Evolutionary conservation across 805 yeast species (phyloP).

Genomic region (Wickerhamia fluorescens): DNA sequence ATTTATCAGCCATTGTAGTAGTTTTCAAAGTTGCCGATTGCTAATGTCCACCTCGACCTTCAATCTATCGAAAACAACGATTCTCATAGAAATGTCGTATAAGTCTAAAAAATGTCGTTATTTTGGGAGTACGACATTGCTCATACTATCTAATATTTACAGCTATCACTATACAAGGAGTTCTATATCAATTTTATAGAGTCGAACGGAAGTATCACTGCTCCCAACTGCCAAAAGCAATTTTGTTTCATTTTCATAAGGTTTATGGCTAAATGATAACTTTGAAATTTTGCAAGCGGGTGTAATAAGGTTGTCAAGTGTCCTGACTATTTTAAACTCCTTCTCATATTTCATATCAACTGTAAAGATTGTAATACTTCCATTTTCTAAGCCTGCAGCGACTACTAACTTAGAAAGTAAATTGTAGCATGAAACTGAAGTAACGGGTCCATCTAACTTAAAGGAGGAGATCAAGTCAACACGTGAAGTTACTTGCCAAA

Average conservation of each 20-base stretch:
- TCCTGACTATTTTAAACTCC: conserved; percentile 14
- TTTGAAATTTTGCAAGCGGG: conserved; percentile 62
- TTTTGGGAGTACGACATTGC: too few relatives aligned
- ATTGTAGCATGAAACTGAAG: conserved; percentile 53
- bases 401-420: conserved; percentile 30
- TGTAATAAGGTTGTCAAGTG: conserved; percentile 32
- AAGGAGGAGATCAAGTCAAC: conserved; percentile 26
- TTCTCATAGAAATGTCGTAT: too few relatives aligned
- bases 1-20: conserved; percentile 59
- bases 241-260: conserved; percentile 12
- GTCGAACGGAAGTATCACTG: conserved; percentile 55
- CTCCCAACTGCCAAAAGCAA: conserved; percentile 54
- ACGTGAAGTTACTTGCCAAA: conserved; percentile 61
- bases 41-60: neutral
- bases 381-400: conserved; percentile 68
- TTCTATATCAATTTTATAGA: too few relatives aligned
- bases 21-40: conserved; percentile 1
- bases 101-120: too few relatives aligned
- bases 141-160: too few relatives aligned
- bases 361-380: conserved; percentile 43
- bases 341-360: conserved; percentile 27
- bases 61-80: too few relatives aligned
- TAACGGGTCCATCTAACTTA: conserved; percentile 53
- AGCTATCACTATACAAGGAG: too few relatives aligned
- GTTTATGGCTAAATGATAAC: conserved; percentile 45